phyloP scores from a whole-genome alignment of 441 rosid genomes.

The Viola pubescens region DNA sequence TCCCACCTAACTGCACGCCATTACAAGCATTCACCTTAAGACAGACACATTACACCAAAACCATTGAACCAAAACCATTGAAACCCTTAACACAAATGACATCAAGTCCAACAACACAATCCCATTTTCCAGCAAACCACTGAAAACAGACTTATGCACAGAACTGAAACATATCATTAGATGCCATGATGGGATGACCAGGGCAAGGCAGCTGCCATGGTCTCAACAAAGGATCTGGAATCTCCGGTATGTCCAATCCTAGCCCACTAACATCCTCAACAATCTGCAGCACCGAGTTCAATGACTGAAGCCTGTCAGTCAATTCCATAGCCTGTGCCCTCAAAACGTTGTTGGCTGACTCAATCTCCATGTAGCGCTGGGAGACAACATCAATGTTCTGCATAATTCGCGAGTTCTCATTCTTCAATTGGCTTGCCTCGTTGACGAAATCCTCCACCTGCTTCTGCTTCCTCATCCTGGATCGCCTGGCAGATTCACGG shows the following conservation, averaged over 20 bases:
- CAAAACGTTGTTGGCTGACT: slow-evolving; percentile 54
- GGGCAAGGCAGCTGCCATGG: slow-evolving; percentile 64
- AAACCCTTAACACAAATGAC: too few species aligned
- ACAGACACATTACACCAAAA: too few species aligned
- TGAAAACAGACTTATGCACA: slow-evolving; percentile 6
- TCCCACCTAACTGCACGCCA: background rate
- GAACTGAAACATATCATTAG: slow-evolving; percentile 45
- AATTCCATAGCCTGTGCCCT: slow-evolving; percentile 60
- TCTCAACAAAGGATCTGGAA: slow-evolving; percentile 40
- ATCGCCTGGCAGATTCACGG: slow-evolving; percentile 74
- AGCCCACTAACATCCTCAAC: slow-evolving; percentile 52
- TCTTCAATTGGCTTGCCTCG: slow-evolving; percentile 45
- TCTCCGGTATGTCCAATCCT: slow-evolving; percentile 56
- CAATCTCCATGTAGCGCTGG: slow-evolving; percentile 38
- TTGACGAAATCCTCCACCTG: slow-evolving; percentile 42
- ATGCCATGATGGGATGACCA: slow-evolving; percentile 43
- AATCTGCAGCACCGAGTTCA: slow-evolving; percentile 63
- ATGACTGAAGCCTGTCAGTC: slow-evolving; percentile 50
- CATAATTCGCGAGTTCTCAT: slow-evolving; percentile 28
- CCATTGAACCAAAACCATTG: too few species aligned
- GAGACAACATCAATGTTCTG: slow-evolving; percentile 26
- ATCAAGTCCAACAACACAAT: background rate
- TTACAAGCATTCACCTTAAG: too few species aligned
- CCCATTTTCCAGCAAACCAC: background rate
- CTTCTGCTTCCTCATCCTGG: slow-evolving; percentile 70